These are phyloP conservation scores for Pleurotus platypus DNA, from an alignment of 768 basidiomycete genomes.

Conservation along the genomic window DNA sequence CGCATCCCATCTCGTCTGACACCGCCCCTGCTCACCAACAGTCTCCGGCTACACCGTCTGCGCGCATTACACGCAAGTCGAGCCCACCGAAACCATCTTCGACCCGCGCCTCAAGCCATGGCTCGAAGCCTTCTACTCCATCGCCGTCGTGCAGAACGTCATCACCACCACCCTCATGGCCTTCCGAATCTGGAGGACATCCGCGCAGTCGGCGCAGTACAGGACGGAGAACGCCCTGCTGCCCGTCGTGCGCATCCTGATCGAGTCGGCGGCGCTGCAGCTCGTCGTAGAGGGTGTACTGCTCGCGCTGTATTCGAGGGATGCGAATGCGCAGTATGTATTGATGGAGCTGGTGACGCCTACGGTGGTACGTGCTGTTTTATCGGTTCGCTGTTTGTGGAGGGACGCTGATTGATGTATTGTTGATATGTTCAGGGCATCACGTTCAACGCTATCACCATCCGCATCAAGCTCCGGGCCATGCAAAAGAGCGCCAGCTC, in stretches of 20 bases:
- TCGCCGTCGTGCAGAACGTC: constrained; percentile 16
- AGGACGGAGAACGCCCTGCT: constrained; percentile 9
- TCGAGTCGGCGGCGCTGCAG: constrained; percentile 17
- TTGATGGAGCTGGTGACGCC: constrained; percentile 15
- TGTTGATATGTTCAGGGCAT: not conserved
- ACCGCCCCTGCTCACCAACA: not conserved
- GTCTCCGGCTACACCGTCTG: constrained; percentile 15
- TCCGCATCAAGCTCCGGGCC: not conserved
- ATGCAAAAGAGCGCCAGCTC: not conserved
- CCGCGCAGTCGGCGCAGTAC: constrained; percentile 9
- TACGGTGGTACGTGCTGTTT: constrained; percentile 8
- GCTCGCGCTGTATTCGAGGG: constrained; percentile 12
- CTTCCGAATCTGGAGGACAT: constrained; percentile 13
- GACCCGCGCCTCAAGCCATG: constrained; percentile 10
- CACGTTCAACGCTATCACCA: not conserved
- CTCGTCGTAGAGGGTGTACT: constrained; percentile 15
- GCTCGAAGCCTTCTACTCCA: constrained; percentile 17
- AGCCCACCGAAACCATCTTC: constrained; percentile 13
- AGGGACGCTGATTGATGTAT: too few relatives aligned
- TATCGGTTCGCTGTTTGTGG: too few relatives aligned
- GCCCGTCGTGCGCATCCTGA: constrained; percentile 11
- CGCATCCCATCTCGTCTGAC: not conserved
- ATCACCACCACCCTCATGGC: constrained; percentile 19
- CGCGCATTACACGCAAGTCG: constrained; percentile 8
- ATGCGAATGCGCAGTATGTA: constrained; percentile 17